Evolutionary conservation across 352 stramenopile genomes (phyloP), one percentile per base, ranked within the genome.

Genomic region (Phytophthora fragariae): DNA sequence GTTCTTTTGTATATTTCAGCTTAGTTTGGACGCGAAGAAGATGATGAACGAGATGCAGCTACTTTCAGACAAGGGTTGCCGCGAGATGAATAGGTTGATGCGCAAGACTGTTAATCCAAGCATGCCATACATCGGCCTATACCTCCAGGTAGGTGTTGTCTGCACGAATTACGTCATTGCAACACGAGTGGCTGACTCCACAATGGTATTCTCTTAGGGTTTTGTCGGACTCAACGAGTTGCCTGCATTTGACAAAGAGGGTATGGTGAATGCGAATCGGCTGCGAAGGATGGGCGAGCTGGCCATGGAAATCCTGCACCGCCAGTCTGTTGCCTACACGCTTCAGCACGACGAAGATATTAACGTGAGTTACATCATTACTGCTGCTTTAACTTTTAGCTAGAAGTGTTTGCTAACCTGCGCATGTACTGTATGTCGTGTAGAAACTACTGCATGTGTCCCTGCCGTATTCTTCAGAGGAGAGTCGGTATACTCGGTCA

Each of bases 11-110:
- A 19, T 31, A 44, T 62, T 73, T 37, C 61, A 96, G 88, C 61
- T 95, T 55, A 81, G 75, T 11, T 70, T 80, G 4, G 55, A 79
- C n/a, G 84, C 77, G 2, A 94, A 92, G 76, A 92, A 92, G 62
- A 68, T 87, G 14, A 82, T 95, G 52, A 92, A 91, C 53, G 77
- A 92, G 31, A 91, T 96, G 86, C 85, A 94, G 67, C 49, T 89
- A 21, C 80, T 95, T 14, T 94, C 85, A 0, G 87, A 95, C 66
- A 93, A 94, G 52, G 88, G 88, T 0, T 94, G 88, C 55, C 90
- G 90, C 31, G 90, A 96, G 54, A 92, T 97, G 74, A 97, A 96
- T 65, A 84, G 83, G 17, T 62, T 92, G n/a, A 97, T 97, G 89
- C 84, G 87, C 57, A 88, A 84, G 49, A 79, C 84, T 7, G 58